phyloP scores from a whole-genome alignment of 352 stramenopile species.

The Saprolegnia diclina region DNA sequence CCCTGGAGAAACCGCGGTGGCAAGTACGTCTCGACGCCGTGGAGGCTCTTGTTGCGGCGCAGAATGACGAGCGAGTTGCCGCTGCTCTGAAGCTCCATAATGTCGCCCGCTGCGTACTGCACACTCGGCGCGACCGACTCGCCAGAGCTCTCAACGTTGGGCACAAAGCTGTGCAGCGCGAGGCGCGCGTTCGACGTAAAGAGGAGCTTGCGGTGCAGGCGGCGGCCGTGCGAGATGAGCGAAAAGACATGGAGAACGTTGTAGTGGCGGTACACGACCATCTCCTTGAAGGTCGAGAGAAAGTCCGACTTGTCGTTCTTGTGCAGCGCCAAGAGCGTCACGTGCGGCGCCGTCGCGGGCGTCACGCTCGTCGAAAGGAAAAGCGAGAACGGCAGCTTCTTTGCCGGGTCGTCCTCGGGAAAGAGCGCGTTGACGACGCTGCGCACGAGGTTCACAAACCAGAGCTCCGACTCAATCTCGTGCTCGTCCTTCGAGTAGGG shows the following conservation, averaged over 20 bases:
- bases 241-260: conserved; percentile 96
- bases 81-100: conserved; percentile 48
- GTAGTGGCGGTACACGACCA: conserved; percentile 90
- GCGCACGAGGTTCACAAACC: conserved; percentile 67
- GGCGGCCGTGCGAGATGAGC: conserved; percentile 93
- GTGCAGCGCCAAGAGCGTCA: conserved; percentile 51
- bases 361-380: conserved; percentile 62
- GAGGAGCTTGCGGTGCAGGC: conserved; percentile 94
- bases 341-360: conserved; percentile 36
- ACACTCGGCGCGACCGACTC: conserved; percentile 53
- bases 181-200: conserved; percentile 95
- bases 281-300: conserved; percentile 94
- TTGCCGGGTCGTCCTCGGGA: conserved; percentile 64
- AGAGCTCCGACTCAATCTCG: conserved; percentile 50
- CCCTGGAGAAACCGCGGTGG: conserved; percentile 91
- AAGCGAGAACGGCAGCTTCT: conserved; percentile 71
- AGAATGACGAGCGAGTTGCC: conserved; percentile 89
- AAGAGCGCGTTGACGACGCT: conserved; percentile 58
- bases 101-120: conserved; percentile 57
- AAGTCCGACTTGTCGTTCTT: conserved; percentile 75
- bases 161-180: conserved; percentile 89
- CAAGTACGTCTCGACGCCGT: conserved; percentile 83
- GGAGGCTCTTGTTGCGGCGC: conserved; percentile 54
- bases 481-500: conserved; percentile 79
- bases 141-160: conserved; percentile 57